Conservation (phyloP, 192 early-diverging fungal species). For the Pilaira anomala region DNA sequence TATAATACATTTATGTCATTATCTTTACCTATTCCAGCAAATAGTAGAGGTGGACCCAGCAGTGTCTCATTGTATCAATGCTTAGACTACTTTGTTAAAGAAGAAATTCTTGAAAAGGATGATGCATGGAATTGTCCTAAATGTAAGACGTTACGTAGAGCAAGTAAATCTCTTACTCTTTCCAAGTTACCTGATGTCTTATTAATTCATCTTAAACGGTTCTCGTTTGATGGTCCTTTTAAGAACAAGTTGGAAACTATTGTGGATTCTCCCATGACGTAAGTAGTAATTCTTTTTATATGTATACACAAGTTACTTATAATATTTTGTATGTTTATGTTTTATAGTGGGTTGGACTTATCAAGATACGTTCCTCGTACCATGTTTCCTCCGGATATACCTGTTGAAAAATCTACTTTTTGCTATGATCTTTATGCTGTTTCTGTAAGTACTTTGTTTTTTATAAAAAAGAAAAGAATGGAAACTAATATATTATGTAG, state of each 20-base stretch:
- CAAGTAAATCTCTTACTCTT: slow-evolving; percentile 77
- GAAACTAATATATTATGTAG: slow-evolving; percentile 19
- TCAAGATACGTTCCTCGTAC: slow-evolving; percentile 47
- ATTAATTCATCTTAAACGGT: slow-evolving; percentile 93
- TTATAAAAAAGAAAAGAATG: too few species aligned
- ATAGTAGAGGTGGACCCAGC: slow-evolving; percentile 36
- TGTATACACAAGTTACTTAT: not conserved
- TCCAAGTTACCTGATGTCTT: slow-evolving; percentile 83
- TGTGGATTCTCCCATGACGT: slow-evolving; percentile 78
- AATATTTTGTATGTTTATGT: too few species aligned
- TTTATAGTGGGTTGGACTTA: slow-evolving; percentile 53
- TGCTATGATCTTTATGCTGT: slow-evolving; percentile 81
- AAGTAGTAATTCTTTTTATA: not conserved
- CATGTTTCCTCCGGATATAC: slow-evolving; percentile 17
- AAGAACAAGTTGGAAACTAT: slow-evolving; percentile 86
- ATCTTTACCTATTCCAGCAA: slow-evolving; percentile 80
- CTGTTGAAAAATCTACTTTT: slow-evolving; percentile 1
- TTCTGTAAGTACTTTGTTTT: slow-evolving; percentile 78
- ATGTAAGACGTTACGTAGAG: slow-evolving; percentile 69
- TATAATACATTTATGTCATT: slow-evolving; percentile 93
- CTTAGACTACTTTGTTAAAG: slow-evolving; percentile 78
- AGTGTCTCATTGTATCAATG: slow-evolving; percentile 76
- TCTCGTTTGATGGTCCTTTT: slow-evolving; percentile 90
- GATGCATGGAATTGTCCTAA: slow-evolving; percentile 88
- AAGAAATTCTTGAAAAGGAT: slow-evolving; percentile 86